Conservation (phyloP, 306 rosid genomes). For the Corylus avellana region DNA sequence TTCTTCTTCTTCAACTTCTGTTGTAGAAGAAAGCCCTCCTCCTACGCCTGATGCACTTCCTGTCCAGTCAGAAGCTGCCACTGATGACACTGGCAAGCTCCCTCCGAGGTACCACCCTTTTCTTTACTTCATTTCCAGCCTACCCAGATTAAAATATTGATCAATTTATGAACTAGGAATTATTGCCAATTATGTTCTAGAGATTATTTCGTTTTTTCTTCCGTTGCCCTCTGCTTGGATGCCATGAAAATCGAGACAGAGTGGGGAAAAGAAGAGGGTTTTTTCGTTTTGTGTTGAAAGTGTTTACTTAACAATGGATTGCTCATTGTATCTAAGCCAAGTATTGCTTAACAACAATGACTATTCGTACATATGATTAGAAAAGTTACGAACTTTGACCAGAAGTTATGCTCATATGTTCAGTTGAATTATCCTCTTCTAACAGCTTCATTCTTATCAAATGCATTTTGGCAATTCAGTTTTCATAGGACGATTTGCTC, state of each 20-base stretch:
- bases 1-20: constrained; percentile 45
- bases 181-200: background rate
- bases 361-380: background rate
- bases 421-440: too few species aligned
- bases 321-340: background rate
- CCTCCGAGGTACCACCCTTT: constrained; percentile 44
- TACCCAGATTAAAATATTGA: background rate
- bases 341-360: background rate
- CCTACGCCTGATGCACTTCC: constrained; percentile 45
- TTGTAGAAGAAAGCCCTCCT: constrained; percentile 44
- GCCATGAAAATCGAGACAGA: background rate
- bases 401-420: background rate
- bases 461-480: background rate
- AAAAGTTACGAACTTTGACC: background rate
- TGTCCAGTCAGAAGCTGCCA: constrained; percentile 30
- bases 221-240: too few species aligned
- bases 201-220: too few species aligned
- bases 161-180: background rate
- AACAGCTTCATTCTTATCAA: background rate
- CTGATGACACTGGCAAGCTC: constrained; percentile 15
- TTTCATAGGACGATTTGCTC: background rate
- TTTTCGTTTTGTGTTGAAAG: background rate
- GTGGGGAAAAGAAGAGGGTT: background rate
- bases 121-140: background rate
- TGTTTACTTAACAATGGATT: background rate